Conservation (phyloP, 345 rosid genomes). For the Sapria himalayana region DNA sequence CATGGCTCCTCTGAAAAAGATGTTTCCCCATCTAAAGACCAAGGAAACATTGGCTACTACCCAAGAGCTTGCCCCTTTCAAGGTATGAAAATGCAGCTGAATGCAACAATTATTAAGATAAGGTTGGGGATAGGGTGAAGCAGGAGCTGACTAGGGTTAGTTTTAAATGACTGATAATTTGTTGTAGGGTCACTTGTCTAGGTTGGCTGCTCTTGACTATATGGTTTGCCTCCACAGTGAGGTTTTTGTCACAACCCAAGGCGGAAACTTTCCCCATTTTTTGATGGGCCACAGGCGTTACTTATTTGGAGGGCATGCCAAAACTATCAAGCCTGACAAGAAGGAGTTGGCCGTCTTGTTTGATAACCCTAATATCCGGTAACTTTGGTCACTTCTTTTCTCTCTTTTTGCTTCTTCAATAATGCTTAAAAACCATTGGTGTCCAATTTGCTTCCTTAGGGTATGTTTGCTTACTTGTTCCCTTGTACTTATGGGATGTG, state of each 20-base stretch:
- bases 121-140: too few species aligned
- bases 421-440: too few species aligned
- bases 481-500: too few species aligned
- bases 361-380: slow-evolving; percentile 73
- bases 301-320: slow-evolving; percentile 73
- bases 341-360: slow-evolving; percentile 67
- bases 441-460: too few species aligned
- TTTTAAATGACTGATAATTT: too few species aligned
- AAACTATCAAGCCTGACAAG: slow-evolving; percentile 81
- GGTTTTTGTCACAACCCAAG: slow-evolving; percentile 93
- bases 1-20: slow-evolving; percentile 73
- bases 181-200: slow-evolving; percentile 65
- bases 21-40: slow-evolving; percentile 85
- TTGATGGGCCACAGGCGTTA: slow-evolving; percentile 86
- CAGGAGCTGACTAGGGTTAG: too few species aligned
- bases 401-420: background rate
- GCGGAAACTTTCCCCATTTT: slow-evolving; percentile 96
- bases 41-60: slow-evolving; percentile 57
- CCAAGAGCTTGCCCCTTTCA: slow-evolving; percentile 70
- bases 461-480: too few species aligned
- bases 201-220: slow-evolving; percentile 91
- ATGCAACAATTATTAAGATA: too few species aligned
- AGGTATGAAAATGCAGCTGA: slow-evolving; percentile 24
- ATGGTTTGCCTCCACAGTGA: slow-evolving; percentile 86
- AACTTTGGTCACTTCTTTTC: slow-evolving; percentile 5